Conservation (phyloP, 768 basidiomycete species). For the Daedaleopsis nitida region DNA sequence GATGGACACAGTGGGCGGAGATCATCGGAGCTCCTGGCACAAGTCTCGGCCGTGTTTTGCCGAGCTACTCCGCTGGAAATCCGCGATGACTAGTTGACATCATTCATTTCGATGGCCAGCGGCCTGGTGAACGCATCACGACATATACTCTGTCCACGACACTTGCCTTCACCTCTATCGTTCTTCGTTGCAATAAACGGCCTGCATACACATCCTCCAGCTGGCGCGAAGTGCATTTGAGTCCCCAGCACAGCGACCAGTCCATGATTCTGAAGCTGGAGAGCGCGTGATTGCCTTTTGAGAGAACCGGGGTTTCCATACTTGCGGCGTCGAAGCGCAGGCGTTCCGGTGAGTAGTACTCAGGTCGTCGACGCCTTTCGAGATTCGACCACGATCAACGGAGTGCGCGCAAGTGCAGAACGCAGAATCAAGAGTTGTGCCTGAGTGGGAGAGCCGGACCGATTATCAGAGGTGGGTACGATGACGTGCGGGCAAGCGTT, state of each 20-base stretch:
- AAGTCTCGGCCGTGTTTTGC: no score
- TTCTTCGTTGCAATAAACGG: no score
- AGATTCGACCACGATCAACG: background rate
- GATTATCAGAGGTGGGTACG: conserved; percentile 16
- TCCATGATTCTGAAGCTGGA: background rate
- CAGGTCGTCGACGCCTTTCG: background rate
- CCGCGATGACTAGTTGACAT: no score
- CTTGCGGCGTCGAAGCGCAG: background rate
- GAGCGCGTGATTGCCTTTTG: conserved; percentile 12
- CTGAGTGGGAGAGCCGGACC: conserved; percentile 8
- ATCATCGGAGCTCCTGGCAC: no score
- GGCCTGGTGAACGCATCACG: no score
- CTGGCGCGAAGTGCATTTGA: background rate
- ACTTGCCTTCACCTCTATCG: no score
- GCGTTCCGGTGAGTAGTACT: background rate
- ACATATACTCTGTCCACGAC: no score
- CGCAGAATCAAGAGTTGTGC: background rate
- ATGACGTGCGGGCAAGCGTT: background rate
- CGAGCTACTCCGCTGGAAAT: no score
- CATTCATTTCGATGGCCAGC: no score
- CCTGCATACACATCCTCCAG: background rate
- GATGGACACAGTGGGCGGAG: background rate
- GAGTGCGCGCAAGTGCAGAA: background rate
- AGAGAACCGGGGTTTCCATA: conserved; percentile 1
- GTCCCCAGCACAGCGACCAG: background rate